Evolutionary conservation across 768 basidiomycete genomes (phyloP).

Genomic region (Kwoniella europaea): DNA sequence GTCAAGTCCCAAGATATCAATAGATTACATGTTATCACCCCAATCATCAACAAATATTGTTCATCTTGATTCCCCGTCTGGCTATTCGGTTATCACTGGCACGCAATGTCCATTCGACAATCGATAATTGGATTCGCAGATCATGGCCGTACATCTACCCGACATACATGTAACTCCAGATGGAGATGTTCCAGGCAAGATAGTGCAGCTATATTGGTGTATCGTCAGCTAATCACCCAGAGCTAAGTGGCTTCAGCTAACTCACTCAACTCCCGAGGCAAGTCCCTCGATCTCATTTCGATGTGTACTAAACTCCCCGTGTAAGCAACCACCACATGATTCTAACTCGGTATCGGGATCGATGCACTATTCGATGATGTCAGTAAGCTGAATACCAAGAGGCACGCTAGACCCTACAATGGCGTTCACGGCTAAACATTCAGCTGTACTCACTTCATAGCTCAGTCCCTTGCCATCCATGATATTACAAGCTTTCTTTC

Average conservation of each 20-base stretch:
- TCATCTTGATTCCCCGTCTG: too few species aligned
- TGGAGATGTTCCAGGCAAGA: neutral
- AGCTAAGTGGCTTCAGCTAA: too few species aligned
- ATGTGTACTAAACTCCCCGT: neutral
- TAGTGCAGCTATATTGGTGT: neutral
- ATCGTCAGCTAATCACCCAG: too few species aligned
- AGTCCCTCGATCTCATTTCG: neutral
- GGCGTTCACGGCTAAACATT: neutral
- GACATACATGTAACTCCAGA: neutral
- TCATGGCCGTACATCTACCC: neutral
- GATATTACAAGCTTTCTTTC: neutral
- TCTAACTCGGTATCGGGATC: neutral
- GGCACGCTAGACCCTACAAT: neutral
- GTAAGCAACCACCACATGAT: conserved; percentile 1
- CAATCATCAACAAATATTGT: too few species aligned
- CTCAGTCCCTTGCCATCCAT: neutral
- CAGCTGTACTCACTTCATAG: neutral
- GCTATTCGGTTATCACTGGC: too few species aligned
- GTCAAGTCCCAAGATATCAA: too few species aligned
- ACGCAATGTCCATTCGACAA: too few species aligned
- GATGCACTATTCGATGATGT: neutral
- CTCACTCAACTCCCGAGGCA: neutral
- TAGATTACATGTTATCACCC: too few species aligned
- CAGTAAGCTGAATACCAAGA: too few species aligned
- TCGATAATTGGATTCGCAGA: neutral